Conservation (phyloP, 169 alveolate species). For the Cryptosporidium sp. region DNA sequence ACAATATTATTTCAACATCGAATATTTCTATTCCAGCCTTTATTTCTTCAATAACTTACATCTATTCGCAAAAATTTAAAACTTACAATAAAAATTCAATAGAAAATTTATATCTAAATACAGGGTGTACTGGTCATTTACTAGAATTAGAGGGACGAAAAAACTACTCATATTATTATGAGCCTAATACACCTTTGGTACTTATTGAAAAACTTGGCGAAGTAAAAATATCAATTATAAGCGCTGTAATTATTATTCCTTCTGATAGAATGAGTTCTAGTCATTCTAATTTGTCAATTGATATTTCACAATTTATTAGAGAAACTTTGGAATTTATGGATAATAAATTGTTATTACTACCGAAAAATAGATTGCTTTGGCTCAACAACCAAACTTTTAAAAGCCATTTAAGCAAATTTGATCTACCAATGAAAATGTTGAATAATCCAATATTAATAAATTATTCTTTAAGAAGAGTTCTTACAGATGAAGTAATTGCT, state of each 20-base stretch:
- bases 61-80: not conserved
- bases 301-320: conserved; percentile 3
- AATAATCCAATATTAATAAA: conserved; percentile 16
- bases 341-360: conserved; percentile 16
- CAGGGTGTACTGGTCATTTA: not conserved
- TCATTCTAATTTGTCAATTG: not conserved
- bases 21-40: conserved; percentile 7
- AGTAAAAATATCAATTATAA: conserved; percentile 4
- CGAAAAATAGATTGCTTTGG: conserved; percentile 44
- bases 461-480: conserved; percentile 23
- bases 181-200: conserved; percentile 20
- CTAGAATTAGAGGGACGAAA: not conserved
- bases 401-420: not conserved
- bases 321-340: not conserved
- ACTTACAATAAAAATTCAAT: not conserved
- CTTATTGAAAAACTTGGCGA: conserved; percentile 37
- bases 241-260: not conserved
- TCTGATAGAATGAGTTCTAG: not conserved
- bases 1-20: conserved; percentile 9
- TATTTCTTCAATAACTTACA: conserved; percentile 11
- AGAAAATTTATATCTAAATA: not conserved
- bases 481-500: conserved; percentile 22
- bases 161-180: not conserved
- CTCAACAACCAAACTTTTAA: not conserved
- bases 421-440: not conserved